phyloP scores from a whole-genome alignment of 73 alveolate species.

The Effrenium voratum region DNA sequence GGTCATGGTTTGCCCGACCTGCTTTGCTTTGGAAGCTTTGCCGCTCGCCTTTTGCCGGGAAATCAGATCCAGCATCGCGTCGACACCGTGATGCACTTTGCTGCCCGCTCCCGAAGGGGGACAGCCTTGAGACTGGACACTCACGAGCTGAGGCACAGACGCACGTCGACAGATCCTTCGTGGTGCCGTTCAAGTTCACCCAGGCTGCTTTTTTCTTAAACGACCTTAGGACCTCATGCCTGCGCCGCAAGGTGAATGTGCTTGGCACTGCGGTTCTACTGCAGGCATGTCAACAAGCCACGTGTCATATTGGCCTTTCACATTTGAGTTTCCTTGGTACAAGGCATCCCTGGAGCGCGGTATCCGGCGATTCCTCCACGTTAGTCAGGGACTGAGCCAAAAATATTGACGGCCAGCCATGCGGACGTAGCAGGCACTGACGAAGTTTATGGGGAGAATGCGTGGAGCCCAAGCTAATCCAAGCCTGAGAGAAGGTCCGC shows the following conservation, averaged over 20 bases:
- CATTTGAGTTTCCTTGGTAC: neutral
- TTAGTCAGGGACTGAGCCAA: neutral
- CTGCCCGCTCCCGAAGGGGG: neutral
- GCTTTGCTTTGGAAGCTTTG: neutral
- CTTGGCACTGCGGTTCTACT: slow-evolving; percentile 70
- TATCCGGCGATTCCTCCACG: slow-evolving; percentile 57
- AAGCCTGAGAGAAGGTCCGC: neutral
- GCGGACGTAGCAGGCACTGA: no score
- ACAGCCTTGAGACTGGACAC: neutral
- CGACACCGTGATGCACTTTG: slow-evolving; percentile 86
- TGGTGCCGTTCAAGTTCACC: slow-evolving; percentile 43
- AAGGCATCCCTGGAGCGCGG: slow-evolving; percentile 29
- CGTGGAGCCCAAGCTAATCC: neutral
- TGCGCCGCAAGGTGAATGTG: slow-evolving; percentile 4
- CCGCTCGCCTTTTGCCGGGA: neutral
- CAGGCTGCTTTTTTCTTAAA: neutral
- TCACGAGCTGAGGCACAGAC: slow-evolving; percentile 36
- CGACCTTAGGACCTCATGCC: neutral
- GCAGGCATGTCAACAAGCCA: slow-evolving; percentile 9
- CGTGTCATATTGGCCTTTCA: neutral
- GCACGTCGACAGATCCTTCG: slow-evolving; percentile 75
- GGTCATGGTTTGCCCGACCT: slow-evolving; percentile 1
- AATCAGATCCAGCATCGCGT: slow-evolving; percentile 21
- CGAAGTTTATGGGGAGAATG: slow-evolving; percentile 78
- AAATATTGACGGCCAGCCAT: no score